Evolutionary conservation across 2,329 filamentous ascomycete genomes (phyloP).

Genomic region (Talaromyces funiculosus): DNA sequence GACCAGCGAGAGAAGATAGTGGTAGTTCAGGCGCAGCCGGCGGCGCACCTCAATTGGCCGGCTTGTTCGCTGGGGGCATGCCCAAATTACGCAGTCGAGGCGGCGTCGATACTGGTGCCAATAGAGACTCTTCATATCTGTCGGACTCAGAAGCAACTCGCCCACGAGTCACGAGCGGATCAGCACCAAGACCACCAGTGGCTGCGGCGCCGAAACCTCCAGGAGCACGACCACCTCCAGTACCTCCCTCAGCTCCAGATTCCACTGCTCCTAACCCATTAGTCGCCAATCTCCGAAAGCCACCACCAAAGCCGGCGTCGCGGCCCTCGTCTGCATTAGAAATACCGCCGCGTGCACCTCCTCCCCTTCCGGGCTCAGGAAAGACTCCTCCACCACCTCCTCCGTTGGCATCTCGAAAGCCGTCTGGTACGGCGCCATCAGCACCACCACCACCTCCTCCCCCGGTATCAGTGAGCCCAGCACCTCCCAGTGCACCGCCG

Average conservation of each 20-base stretch:
- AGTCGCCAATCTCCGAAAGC: slow-evolving; percentile 56
- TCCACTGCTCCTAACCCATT: slow-evolving; percentile 48
- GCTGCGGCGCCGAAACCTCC: slow-evolving; percentile 54
- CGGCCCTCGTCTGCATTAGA: slow-evolving; percentile 56
- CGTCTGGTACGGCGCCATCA: slow-evolving; percentile 47
- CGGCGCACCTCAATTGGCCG: slow-evolving; percentile 72
- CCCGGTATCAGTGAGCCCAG: slow-evolving; percentile 38
- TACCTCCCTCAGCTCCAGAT: slow-evolving; percentile 43
- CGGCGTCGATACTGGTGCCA: slow-evolving; percentile 72
- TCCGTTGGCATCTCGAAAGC: slow-evolving; percentile 42
- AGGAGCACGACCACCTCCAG: slow-evolving; percentile 44
- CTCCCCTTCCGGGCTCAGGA: slow-evolving; percentile 50
- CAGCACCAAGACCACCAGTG: slow-evolving; percentile 40
- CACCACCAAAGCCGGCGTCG: slow-evolving; percentile 43
- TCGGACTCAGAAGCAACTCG: slow-evolving; percentile 69
- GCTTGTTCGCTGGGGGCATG: slow-evolving; percentile 89
- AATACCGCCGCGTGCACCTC: slow-evolving; percentile 57
- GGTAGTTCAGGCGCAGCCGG: slow-evolving; percentile 42
- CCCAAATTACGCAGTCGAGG: slow-evolving; percentile 90
- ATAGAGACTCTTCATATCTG: slow-evolving; percentile 66
- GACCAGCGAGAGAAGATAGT: slow-evolving; percentile 40
- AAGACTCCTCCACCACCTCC: slow-evolving; percentile 54
- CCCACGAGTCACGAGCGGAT: slow-evolving; percentile 7
- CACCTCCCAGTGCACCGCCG: slow-evolving; percentile 39
- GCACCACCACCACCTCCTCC: slow-evolving; percentile 38